Evolutionary conservation across 768 basidiomycete species (phyloP).

Genomic region (Chalciporus chontae): DNA sequence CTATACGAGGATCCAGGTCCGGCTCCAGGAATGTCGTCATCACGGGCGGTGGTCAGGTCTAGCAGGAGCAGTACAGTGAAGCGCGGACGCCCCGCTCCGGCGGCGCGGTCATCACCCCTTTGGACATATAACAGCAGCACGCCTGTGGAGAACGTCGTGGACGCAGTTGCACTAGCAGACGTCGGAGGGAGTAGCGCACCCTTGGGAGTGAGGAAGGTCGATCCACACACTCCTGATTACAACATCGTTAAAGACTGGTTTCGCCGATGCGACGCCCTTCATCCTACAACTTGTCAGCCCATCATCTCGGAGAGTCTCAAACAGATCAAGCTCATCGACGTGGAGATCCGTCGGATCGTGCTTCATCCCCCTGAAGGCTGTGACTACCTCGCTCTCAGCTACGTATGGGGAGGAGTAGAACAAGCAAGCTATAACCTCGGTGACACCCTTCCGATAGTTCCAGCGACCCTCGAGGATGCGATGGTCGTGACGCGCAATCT

Average conservation of each 20-base stretch:
- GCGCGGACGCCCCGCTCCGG: too few species aligned
- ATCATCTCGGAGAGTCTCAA: conserved; percentile 1
- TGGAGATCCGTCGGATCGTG: conserved; percentile 5
- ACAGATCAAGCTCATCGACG: conserved; percentile 9
- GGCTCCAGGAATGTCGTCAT: too few species aligned
- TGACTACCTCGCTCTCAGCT: conserved; percentile 14
- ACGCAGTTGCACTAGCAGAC: conserved; percentile 6
- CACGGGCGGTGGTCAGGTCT: too few species aligned
- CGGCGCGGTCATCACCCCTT: too few species aligned
- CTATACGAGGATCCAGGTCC: too few species aligned
- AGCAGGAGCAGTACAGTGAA: too few species aligned
- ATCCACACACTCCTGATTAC: not conserved
- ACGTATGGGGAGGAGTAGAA: conserved; percentile 14
- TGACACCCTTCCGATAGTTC: conserved; percentile 7
- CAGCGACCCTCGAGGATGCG: conserved; percentile 16
- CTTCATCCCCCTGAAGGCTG: conserved; percentile 5
- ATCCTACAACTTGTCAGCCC: conserved; percentile 7
- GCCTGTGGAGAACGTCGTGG: not conserved
- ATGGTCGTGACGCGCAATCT: conserved; percentile 12
- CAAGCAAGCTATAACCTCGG: conserved; percentile 10
- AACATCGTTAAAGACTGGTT: conserved; percentile 7
- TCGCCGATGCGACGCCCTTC: conserved; percentile 6
- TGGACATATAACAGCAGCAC: not conserved
- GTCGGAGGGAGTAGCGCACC: not conserved
- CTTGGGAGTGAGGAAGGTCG: conserved; percentile 8